A percentile compares a stretch with the other conserved stretches of the same genome.
phyloP scores from a whole-genome alignment of 2,329 filamentous ascomycete genomes.

The Pseudogymnoascus sp. region DNA sequence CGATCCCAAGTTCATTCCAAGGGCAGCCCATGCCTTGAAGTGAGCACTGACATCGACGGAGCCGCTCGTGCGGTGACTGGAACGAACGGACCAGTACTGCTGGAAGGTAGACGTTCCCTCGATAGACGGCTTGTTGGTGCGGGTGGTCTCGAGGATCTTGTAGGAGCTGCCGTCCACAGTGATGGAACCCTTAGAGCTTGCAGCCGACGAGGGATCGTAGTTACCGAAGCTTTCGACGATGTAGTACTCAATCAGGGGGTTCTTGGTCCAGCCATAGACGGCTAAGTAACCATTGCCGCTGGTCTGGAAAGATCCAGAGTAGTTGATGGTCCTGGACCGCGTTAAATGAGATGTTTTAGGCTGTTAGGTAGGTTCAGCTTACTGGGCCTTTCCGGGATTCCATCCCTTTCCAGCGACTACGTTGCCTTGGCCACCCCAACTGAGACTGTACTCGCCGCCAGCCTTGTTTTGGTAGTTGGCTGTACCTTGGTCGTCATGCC shows the following conservation, averaged over 20 bases:
- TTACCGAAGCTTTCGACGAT: conserved; percentile 46
- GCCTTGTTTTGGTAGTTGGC: too few relatives aligned
- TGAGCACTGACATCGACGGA: too few relatives aligned
- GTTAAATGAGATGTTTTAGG: too few relatives aligned
- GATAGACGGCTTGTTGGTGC: conserved; percentile 18
- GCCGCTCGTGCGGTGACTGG: too few relatives aligned
- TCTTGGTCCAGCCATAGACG: conserved; percentile 47
- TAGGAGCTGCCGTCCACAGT: conserved; percentile 45
- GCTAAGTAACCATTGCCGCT: conserved; percentile 41
- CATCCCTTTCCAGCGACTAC: too few relatives aligned
- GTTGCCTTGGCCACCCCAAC: too few relatives aligned
- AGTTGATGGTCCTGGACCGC: conserved; percentile 28
- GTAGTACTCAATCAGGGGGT: conserved; percentile 48
- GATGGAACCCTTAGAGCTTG: conserved; percentile 41
- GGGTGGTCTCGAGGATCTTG: conserved; percentile 26
- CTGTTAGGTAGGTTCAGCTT: too few relatives aligned
- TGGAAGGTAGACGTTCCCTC: conserved; percentile 40
- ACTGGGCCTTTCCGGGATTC: too few relatives aligned
- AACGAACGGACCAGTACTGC: conserved; percentile 44
- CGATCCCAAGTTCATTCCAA: too few relatives aligned
- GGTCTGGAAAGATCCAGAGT: conserved; percentile 31
- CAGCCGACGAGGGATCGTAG: conserved; percentile 35
- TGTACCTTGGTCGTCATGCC: too few relatives aligned
- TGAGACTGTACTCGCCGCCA: too few relatives aligned
- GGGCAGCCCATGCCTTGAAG: too few relatives aligned